A percentile compares a stretch with the other conserved stretches of the same genome.
Conservation (phyloP, 192 early-diverging fungal species). For the Linderina pennispora region DNA sequence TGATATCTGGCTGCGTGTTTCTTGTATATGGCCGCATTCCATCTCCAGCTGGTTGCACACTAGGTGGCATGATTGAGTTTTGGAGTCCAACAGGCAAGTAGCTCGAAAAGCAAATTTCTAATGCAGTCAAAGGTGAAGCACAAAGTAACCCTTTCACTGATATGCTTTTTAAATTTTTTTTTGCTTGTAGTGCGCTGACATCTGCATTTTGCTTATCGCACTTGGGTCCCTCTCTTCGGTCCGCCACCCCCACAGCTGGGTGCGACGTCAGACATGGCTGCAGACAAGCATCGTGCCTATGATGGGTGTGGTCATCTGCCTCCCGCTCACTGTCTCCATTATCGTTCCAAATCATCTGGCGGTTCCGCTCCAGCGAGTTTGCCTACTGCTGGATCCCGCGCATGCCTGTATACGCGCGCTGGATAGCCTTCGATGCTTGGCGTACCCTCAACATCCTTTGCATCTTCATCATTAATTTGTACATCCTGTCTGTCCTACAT, state of each 20-base stretch:
- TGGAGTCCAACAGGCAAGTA: slow-evolving; percentile 35
- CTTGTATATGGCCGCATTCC: slow-evolving; percentile 29
- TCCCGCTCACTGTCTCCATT: slow-evolving; percentile 27
- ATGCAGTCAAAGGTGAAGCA: background rate
- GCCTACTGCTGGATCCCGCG: slow-evolving; percentile 44
- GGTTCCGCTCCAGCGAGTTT: slow-evolving; percentile 34
- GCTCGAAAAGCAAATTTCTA: background rate
- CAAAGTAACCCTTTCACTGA: background rate
- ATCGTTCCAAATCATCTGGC: slow-evolving; percentile 31
- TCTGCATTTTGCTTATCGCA: slow-evolving; percentile 20
- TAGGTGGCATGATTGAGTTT: slow-evolving; percentile 35
- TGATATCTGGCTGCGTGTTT: slow-evolving; percentile 25
- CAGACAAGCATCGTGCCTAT: slow-evolving; percentile 33
- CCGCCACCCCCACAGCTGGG: slow-evolving; percentile 10
- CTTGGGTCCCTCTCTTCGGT: slow-evolving; percentile 18
- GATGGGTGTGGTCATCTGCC: slow-evolving; percentile 20
- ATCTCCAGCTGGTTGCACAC: slow-evolving; percentile 19
- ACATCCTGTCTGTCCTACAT: too few species aligned
- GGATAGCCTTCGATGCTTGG: slow-evolving; percentile 40
- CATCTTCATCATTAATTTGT: slow-evolving; percentile 6
- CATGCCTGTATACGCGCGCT: slow-evolving; percentile 39
- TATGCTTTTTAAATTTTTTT: background rate
- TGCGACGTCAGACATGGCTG: slow-evolving; percentile 21
- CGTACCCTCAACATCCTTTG: slow-evolving; percentile 8
- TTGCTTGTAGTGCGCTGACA: slow-evolving; percentile 17